Percentiles rank a stretch among this genome's conserved stretches.
phyloP scores from a whole-genome alignment of 1,284 basidiomycete species.

The Pterulicium gracile region DNA sequence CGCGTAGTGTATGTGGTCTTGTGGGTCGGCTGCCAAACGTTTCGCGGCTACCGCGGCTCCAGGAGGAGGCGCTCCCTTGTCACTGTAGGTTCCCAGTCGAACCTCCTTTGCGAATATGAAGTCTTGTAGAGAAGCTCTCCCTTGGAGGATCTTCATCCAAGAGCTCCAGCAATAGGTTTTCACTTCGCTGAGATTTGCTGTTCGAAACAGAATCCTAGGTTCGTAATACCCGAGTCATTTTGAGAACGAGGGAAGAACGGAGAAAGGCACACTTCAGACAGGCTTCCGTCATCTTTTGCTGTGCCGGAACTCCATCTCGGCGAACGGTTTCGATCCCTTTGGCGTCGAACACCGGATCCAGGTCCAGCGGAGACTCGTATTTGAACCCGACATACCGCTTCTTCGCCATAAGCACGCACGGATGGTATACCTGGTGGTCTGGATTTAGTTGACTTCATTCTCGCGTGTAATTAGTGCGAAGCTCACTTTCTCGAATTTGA shows the following conservation, averaged over 20 bases:
- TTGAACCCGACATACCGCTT: constrained; percentile 97
- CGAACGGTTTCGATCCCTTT: constrained; percentile 98
- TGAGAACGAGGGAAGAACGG: background rate
- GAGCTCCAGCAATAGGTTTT: constrained; percentile 83
- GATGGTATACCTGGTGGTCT: constrained; percentile 55
- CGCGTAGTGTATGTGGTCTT: constrained; percentile 83
- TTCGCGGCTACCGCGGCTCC: constrained; percentile 83
- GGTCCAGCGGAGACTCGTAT: constrained; percentile 77
- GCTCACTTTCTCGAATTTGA: constrained; percentile 92
- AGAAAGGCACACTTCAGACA: constrained; percentile 63
- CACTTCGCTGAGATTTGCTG: constrained; percentile 79
- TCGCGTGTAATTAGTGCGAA: background rate
- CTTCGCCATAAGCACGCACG: constrained; percentile 90
- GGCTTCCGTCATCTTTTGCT: constrained; percentile 83
- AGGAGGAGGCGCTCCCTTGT: constrained; percentile 79
- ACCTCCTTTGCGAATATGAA: constrained; percentile 96
- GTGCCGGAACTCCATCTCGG: constrained; percentile 81
- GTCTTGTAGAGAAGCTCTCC: constrained; percentile 76
- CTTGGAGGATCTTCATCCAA: constrained; percentile 80
- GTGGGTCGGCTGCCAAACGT: constrained; percentile 64
- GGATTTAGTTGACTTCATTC: constrained; percentile 50
- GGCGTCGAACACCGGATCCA: constrained; percentile 81
- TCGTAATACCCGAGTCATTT: background rate
- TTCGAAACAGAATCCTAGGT: constrained; percentile 86
- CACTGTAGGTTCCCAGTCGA: constrained; percentile 84